Evolutionary conservation across 371 early-diverging fungal species (phyloP).

Genomic region (Saksenaea vasiformis): DNA sequence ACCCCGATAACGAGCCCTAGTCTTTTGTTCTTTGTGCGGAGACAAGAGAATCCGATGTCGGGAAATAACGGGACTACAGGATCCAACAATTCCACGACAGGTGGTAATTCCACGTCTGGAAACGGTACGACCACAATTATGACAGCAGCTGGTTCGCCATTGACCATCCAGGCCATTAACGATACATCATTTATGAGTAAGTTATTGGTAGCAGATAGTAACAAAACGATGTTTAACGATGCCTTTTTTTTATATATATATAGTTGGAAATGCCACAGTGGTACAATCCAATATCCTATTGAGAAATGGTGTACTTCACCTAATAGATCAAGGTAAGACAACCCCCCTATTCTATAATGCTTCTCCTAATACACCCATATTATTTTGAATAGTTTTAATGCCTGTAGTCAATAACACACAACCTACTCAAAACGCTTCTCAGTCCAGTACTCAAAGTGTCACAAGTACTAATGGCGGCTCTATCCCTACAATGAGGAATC

Average conservation of each 20-base stretch:
- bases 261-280: conserved; percentile 37
- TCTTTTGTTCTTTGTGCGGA: background rate
- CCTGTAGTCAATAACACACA: background rate
- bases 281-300: conserved; percentile 37
- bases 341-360: background rate
- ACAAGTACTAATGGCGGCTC: too few species aligned
- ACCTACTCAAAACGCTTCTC: background rate
- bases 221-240: background rate
- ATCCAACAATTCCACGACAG: background rate
- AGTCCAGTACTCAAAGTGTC: background rate
- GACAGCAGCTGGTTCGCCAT: background rate
- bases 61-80: background rate
- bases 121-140: background rate
- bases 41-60: background rate
- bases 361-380: background rate
- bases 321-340: conserved; percentile 34
- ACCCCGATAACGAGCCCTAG: background rate
- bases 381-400: background rate
- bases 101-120: background rate
- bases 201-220: background rate
- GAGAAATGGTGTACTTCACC: conserved; percentile 52
- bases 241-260: background rate
- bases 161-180: background rate
- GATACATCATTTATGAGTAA: background rate
- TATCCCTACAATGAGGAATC: too few species aligned